Base-by-base conservation (phyloP, 2,329 filamentous ascomycete species). In the Colletotrichum noveboracense region DNA sequence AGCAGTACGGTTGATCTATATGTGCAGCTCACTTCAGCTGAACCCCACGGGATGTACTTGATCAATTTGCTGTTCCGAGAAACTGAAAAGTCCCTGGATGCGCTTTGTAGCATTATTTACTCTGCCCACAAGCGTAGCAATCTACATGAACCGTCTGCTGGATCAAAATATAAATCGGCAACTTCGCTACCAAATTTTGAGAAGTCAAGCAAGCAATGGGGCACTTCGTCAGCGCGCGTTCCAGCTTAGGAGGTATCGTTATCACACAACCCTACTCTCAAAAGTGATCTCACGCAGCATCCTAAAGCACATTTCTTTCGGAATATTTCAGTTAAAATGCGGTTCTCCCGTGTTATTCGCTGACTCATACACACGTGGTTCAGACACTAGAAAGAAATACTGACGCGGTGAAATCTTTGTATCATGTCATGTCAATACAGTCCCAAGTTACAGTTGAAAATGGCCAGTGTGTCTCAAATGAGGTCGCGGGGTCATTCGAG, bases 101-200 rank as follows among this genome's bases (percentile, higher is more conserved):
- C 8, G 8, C 1, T 48, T n/a, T 48, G 18, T 48, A 1, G 5
- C 9, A n/a, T 48, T 48, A n/a, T 48, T n/a, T 0, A 18, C 16
- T n/a, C 8, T 10, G 0, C 8, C 10, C 0, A 3, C 5, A n/a
- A 8, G 1, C 1, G 8, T 3, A n/a, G 18, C 3, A 3, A 43
- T n/a, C 38, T 43, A 8, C 0, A 1, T 18, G 1, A 9, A 43
- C 38, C 16, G 5, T 43, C 38, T 10, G 0, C 6, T 3, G 9
- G 9, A 43, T 43, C 18, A 2, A n/a, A 3, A 48, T n/a, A 12
- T 43, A 43, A n/a, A n/a, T 43, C 18, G 0, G 9, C 38, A 43
- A 18, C 18, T n/a, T n/a, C 2, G 8, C 3, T 12, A 10, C 18
- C 0, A 43, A n/a, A n/a, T n/a, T 5, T 43, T 5, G 8, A 38